A percentile compares a stretch with the other conserved stretches of the same genome.
phyloP scores from a whole-genome alignment of 371 early-diverging fungal species.

The Lichtheimia hyalospora region DNA sequence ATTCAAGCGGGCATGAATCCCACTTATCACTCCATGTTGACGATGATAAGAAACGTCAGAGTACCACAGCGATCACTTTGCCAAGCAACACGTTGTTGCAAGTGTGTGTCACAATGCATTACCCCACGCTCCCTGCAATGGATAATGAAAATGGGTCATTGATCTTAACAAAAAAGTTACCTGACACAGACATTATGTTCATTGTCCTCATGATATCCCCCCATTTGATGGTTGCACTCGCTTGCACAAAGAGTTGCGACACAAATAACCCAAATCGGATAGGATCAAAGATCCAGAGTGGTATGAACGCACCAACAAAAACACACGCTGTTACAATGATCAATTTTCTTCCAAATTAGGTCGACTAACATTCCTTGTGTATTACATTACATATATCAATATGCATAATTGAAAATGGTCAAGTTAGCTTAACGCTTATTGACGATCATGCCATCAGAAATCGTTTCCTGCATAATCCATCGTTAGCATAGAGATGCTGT shows the following conservation, averaged over 20 bases:
- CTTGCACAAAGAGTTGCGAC: conserved; percentile 63
- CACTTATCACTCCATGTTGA: conserved; percentile 19
- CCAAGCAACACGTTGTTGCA: neutral
- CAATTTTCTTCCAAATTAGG: conserved; percentile 64
- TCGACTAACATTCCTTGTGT: conserved; percentile 60
- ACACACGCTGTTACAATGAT: conserved; percentile 48
- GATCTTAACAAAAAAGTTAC: too few species aligned
- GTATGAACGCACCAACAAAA: conserved; percentile 62
- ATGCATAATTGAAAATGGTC: too few species aligned
- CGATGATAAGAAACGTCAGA: neutral
- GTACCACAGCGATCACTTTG: neutral
- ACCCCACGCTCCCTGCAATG: conserved; percentile 61
- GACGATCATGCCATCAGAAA: neutral
- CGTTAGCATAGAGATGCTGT: neutral
- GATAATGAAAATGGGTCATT: neutral
- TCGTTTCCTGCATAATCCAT: neutral
- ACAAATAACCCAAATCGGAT: conserved; percentile 63
- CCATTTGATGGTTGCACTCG: neutral
- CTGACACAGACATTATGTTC: neutral
- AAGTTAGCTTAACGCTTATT: too few species aligned
- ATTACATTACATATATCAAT: too few species aligned
- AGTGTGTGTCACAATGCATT: conserved; percentile 1
- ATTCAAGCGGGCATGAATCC: conserved; percentile 70
- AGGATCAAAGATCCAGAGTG: conserved; percentile 63
- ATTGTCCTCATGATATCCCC: neutral